These are phyloP conservation scores for Fusarium subglutinans DNA, from an alignment of 2,329 filamentous ascomycete genomes.

Conservation along the genomic window DNA sequence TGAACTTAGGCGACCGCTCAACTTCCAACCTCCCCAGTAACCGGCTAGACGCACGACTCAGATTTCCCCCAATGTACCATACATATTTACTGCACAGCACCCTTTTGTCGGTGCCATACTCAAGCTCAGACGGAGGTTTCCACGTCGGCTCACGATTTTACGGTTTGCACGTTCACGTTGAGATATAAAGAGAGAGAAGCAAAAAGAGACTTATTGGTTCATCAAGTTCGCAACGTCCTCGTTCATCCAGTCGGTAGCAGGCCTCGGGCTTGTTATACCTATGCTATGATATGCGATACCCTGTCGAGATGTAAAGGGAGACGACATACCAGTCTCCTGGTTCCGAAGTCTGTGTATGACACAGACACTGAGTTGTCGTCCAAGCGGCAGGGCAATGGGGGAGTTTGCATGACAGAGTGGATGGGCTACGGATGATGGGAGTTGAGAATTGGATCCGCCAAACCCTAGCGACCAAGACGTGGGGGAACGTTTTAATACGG, in stretches of 20 bases:
- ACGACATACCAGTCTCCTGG: slow-evolving; percentile 4
- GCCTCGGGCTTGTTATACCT: slow-evolving; percentile 2
- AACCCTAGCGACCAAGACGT: slow-evolving; percentile 14
- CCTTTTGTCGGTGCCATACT: slow-evolving; percentile 32
- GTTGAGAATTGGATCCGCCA: slow-evolving; percentile 28
- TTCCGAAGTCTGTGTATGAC: slow-evolving; percentile 22
- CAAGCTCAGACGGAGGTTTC: slow-evolving; percentile 26
- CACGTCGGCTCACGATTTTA: slow-evolving; percentile 42
- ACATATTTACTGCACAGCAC: slow-evolving; percentile 41
- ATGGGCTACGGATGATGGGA: slow-evolving; percentile 8
- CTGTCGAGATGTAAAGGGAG: slow-evolving; percentile 6
- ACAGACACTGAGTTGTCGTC: slow-evolving; percentile 17
- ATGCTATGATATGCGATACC: slow-evolving; percentile 1
- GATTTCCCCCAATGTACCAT: slow-evolving; percentile 41
- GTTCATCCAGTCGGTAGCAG: slow-evolving; percentile 31
- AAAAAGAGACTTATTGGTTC: slow-evolving; percentile 43
- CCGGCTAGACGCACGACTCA: slow-evolving; percentile 23
- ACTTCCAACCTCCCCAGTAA: slow-evolving; percentile 78
- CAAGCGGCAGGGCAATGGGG: slow-evolving; percentile 7
- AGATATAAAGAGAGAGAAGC: slow-evolving; percentile 40
- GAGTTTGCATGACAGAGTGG: background rate
- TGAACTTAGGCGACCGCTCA: slow-evolving; percentile 76
- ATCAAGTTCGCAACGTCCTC: slow-evolving; percentile 31
- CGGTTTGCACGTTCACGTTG: slow-evolving; percentile 39
- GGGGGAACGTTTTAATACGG: slow-evolving; percentile 11